phyloP scores from a whole-genome alignment of 1,284 basidiomycete species.

The Coriolopsis trogii region DNA sequence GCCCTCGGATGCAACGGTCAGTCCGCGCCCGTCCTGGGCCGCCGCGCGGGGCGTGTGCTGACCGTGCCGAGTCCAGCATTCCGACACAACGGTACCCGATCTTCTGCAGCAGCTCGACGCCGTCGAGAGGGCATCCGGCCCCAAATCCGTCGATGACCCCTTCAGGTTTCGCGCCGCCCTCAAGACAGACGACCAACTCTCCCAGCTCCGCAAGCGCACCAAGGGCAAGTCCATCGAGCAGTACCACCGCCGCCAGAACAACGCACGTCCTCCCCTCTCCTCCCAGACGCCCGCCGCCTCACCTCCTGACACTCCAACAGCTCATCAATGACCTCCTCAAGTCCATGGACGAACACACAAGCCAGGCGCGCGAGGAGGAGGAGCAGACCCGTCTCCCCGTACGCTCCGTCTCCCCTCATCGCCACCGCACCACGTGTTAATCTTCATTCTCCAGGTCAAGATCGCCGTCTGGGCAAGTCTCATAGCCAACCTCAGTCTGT shows the following conservation, averaged over 20 bases:
- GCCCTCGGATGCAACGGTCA: conserved; percentile 6
- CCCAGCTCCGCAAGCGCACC: conserved; percentile 58
- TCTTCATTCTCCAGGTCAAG: conserved; percentile 59
- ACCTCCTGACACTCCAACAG: conserved; percentile 36
- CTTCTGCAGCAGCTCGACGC: conserved; percentile 27
- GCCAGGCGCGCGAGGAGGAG: conserved; percentile 69
- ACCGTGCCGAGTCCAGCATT: conserved; percentile 22
- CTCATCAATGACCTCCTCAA: conserved; percentile 87
- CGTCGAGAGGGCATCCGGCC: conserved; percentile 29
- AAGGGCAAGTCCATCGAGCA: conserved; percentile 64
- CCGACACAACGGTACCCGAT: conserved; percentile 31
- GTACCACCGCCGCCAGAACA: conserved; percentile 86
- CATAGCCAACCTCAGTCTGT: conserved; percentile 72
- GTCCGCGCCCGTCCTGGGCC: neutral
- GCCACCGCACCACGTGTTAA: neutral
- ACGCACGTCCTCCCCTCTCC: conserved; percentile 42
- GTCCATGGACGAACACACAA: conserved; percentile 84
- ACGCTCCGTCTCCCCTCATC: conserved; percentile 27
- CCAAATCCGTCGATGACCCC: conserved; percentile 47
- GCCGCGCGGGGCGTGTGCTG: conserved; percentile 2
- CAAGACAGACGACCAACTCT: conserved; percentile 63
- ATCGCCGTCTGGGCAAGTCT: conserved; percentile 89
- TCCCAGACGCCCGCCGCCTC: neutral
- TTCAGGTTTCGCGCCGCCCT: conserved; percentile 59
- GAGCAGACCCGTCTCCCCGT: conserved; percentile 68